Percentiles rank a stretch among this genome's conserved stretches.
phyloP scores from a whole-genome alignment of 139 green algal species.

The Chloropicon primus region DNA sequence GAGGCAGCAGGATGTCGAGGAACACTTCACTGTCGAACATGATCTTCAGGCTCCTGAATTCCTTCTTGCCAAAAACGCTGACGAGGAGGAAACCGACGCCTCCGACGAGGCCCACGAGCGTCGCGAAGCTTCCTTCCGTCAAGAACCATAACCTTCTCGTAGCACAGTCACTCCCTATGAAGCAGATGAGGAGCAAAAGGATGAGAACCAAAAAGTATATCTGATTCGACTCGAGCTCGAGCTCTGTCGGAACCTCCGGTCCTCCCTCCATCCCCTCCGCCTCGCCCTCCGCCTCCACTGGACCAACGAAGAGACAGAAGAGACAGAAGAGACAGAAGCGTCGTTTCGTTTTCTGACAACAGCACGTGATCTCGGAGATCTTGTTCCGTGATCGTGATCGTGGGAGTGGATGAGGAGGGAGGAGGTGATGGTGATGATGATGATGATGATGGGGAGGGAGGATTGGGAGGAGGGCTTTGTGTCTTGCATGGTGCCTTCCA shows the following conservation, averaged over 20 bases:
- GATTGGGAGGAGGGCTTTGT: too few relatives aligned
- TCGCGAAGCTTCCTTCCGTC: not conserved
- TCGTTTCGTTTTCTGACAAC: too few relatives aligned
- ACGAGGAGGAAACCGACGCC: not conserved
- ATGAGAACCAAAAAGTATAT: not conserved
- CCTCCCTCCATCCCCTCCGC: not conserved
- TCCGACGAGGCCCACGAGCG: not conserved
- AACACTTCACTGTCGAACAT: constrained; percentile 15
- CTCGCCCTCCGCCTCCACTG: too few relatives aligned
- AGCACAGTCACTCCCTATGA: not conserved
- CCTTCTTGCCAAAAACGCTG: not conserved
- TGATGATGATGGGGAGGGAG: too few relatives aligned
- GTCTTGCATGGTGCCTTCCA: too few relatives aligned
- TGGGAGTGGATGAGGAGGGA: too few relatives aligned
- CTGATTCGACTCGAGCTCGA: not conserved
- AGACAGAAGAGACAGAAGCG: too few relatives aligned
- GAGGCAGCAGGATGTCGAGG: constrained; percentile 60
- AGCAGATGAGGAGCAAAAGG: not conserved
- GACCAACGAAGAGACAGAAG: too few relatives aligned
- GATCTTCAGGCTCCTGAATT: not conserved
- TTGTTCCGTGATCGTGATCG: too few relatives aligned
- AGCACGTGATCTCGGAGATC: too few relatives aligned
- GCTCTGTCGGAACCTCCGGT: not conserved
- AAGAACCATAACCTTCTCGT: not conserved
- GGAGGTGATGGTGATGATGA: too few relatives aligned